Evolutionary conservation across 306 rosid species (phyloP).

Genomic region (Cyclanthera cordifolia): DNA sequence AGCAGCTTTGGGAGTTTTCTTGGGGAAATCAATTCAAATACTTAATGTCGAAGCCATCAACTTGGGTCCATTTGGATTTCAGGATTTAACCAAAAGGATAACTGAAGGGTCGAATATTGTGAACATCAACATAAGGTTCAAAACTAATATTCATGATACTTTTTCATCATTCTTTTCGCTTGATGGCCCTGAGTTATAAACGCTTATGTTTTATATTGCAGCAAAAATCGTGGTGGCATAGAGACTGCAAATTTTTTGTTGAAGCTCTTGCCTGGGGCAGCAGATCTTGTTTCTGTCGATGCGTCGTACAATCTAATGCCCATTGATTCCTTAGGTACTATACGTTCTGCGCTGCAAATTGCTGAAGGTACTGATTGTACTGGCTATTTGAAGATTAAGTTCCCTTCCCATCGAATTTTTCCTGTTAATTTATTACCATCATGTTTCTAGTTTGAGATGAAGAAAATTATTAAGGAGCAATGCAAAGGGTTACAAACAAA

Average conservation of each 20-base stretch:
- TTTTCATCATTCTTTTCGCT: slow-evolving; percentile 13
- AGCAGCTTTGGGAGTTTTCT: slow-evolving; percentile 45
- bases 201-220: slow-evolving; percentile 17
- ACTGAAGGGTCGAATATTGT: slow-evolving; percentile 39
- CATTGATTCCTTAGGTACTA: slow-evolving; percentile 34
- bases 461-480: no score
- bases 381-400: neutral
- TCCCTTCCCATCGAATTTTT: neutral
- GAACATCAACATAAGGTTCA: slow-evolving; percentile 64
- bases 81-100: slow-evolving; percentile 35
- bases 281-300: slow-evolving; percentile 50
- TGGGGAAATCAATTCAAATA: slow-evolving; percentile 41
- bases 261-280: slow-evolving; percentile 44
- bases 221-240: slow-evolving; percentile 75
- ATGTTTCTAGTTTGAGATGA: neutral
- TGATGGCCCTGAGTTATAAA: neutral
- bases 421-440: neutral
- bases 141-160: slow-evolving; percentile 16
- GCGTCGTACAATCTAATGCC: slow-evolving; percentile 72
- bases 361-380: slow-evolving; percentile 39
- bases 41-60: slow-evolving; percentile 54
- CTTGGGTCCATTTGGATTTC: slow-evolving; percentile 61
- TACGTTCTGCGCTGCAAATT: slow-evolving; percentile 46
- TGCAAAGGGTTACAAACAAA: no score
- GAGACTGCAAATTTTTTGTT: slow-evolving; percentile 57